These are phyloP conservation scores for Pirum gemmata DNA, from an alignment of 78 protist genomes.

Conservation along the genomic window DNA sequence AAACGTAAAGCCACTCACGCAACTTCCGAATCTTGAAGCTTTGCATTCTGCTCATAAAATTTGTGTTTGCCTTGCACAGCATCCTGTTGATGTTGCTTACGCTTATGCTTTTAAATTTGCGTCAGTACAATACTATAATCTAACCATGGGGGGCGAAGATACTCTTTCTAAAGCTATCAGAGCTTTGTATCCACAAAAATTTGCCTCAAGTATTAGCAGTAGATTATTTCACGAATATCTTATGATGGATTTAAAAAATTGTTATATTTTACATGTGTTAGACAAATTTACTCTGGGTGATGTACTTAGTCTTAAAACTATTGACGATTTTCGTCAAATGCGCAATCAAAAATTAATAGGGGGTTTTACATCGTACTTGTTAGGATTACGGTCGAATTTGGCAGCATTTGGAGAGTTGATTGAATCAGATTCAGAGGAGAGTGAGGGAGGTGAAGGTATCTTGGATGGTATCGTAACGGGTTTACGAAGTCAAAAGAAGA, in stretches of 20 bases:
- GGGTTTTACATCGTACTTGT: background rate
- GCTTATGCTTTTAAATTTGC: background rate
- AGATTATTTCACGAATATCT: background rate
- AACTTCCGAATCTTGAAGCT: background rate
- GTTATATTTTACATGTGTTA: background rate
- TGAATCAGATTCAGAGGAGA: too few relatives aligned
- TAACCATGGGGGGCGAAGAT: background rate
- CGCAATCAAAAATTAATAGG: background rate
- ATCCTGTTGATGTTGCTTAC: background rate
- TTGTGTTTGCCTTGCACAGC: background rate
- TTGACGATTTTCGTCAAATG: background rate
- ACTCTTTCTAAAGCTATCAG: background rate
- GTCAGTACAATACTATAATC: background rate
- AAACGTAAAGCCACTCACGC: background rate
- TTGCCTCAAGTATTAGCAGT: background rate
- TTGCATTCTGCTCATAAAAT: background rate
- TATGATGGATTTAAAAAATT: background rate
- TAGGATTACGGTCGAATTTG: background rate
- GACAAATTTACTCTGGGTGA: background rate
- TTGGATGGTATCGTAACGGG: too few relatives aligned
- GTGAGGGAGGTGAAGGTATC: too few relatives aligned
- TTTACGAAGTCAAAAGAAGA: too few relatives aligned
- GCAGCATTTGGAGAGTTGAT: too few relatives aligned
- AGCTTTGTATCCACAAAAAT: background rate
- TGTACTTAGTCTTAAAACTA: too few relatives aligned